Evolutionary conservation across 345 rosid genomes (phyloP).

Genomic region (Acer campestre): DNA sequence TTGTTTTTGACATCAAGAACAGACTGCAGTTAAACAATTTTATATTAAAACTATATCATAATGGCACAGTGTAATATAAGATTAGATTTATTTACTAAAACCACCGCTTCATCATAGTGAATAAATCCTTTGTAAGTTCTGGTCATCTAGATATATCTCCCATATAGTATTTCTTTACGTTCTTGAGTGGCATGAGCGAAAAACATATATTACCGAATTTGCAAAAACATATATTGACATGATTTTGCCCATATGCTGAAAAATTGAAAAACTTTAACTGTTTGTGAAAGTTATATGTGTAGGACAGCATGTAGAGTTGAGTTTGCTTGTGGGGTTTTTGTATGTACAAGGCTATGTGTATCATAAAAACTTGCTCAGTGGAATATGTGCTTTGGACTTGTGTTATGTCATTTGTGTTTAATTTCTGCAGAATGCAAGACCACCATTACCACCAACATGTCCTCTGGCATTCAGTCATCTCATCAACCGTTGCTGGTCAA

Average conservation of each 20-base stretch:
- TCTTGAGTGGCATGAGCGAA: background rate
- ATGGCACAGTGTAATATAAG: background rate
- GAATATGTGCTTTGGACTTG: background rate
- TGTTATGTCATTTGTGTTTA: constrained; percentile 5
- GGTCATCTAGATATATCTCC: background rate
- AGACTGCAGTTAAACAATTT: no score
- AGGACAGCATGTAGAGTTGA: background rate
- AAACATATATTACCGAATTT: no score
- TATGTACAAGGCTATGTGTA: background rate
- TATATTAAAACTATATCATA: background rate
- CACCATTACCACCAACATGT: constrained; percentile 60
- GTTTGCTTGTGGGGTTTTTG: background rate
- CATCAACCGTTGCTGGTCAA: constrained; percentile 68
- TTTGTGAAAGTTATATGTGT: background rate
- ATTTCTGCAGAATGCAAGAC: constrained; percentile 65
- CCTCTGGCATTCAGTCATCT: constrained; percentile 58
- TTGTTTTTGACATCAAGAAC: no score
- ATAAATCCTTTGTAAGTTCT: background rate
- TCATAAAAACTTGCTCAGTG: background rate
- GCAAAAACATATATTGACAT: background rate
- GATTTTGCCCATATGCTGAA: background rate
- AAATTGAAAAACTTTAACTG: background rate
- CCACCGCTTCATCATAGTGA: background rate
- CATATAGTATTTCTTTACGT: background rate
- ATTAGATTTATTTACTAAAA: background rate